These are phyloP conservation scores for Rhizoclosmatium sp. DNA, from an alignment of 192 early-diverging fungal genomes.

Conservation along the genomic window DNA sequence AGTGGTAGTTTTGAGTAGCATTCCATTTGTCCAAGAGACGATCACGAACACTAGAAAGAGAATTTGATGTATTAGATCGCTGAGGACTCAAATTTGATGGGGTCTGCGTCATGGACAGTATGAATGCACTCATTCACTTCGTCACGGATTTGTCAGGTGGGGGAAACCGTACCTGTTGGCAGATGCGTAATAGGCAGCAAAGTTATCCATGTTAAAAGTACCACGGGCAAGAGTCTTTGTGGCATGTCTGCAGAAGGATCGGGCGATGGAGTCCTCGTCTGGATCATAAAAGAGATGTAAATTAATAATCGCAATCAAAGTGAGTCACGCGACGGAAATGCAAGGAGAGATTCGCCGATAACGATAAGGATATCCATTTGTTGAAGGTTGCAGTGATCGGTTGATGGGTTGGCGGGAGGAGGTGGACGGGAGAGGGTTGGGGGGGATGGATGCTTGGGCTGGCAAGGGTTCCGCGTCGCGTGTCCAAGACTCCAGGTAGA, in stretches of 20 bases:
- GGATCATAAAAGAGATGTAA: constrained; percentile 10
- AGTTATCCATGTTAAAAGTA: constrained; percentile 90
- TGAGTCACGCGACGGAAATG: not conserved
- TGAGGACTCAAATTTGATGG: too few species aligned
- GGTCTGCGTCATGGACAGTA: too few species aligned
- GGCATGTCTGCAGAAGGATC: constrained; percentile 88
- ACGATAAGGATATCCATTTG: too few species aligned
- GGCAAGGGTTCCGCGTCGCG: too few species aligned
- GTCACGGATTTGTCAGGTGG: not conserved
- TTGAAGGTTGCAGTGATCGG: too few species aligned
- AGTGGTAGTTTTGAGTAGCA: constrained; percentile 86
- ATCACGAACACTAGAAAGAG: constrained; percentile 80
- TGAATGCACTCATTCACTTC: too few species aligned
- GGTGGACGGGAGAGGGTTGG: too few species aligned
- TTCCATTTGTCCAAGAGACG: constrained; percentile 95
- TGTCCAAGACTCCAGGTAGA: not conserved
- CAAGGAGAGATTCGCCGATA: not conserved
- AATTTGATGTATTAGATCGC: constrained; percentile 22
- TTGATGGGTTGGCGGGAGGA: too few species aligned
- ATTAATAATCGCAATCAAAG: not conserved
- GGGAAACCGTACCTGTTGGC: constrained; percentile 69
- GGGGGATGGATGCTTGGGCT: too few species aligned
- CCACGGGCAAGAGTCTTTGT: constrained; percentile 90
- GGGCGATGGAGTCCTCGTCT: constrained; percentile 80
- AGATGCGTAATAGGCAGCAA: constrained; percentile 90